Conservation (phyloP, 192 early-diverging fungal genomes). For the Mortierella hygrophila region DNA sequence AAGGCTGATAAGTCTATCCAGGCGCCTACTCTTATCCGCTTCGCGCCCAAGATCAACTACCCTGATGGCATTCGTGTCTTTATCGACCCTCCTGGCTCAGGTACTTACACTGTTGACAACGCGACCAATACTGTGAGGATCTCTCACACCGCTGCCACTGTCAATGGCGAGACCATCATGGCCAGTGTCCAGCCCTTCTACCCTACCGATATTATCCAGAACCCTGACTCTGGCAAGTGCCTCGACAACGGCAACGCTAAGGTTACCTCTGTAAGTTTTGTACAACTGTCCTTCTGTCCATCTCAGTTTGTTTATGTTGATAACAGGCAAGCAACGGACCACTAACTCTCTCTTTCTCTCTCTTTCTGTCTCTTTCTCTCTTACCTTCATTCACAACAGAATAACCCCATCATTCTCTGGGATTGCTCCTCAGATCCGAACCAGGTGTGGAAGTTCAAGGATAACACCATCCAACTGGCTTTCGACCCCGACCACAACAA, state of each 20-base stretch:
- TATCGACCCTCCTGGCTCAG: slow-evolving; percentile 39
- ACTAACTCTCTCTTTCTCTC: not conserved
- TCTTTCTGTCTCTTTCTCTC: not conserved
- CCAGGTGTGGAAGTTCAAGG: slow-evolving; percentile 55
- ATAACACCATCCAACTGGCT: slow-evolving; percentile 27
- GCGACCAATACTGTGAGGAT: slow-evolving; percentile 38
- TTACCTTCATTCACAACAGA: not conserved
- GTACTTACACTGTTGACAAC: slow-evolving; percentile 37
- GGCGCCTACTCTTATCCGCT: slow-evolving; percentile 54
- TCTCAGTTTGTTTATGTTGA: not conserved
- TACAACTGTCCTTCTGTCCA: not conserved
- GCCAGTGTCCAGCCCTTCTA: slow-evolving; percentile 53
- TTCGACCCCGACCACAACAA: slow-evolving; percentile 39
- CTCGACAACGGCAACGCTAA: slow-evolving; percentile 22
- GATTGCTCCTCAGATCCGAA: slow-evolving; percentile 19
- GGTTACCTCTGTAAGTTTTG: slow-evolving; percentile 31
- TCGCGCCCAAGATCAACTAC: slow-evolving; percentile 41
- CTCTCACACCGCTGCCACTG: slow-evolving; percentile 16
- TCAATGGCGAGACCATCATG: slow-evolving; percentile 42
- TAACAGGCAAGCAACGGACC: not conserved
- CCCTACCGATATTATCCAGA: slow-evolving; percentile 51
- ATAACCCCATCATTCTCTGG: slow-evolving; percentile 42
- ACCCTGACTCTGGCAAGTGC: slow-evolving; percentile 32
- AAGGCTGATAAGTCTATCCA: slow-evolving; percentile 32
- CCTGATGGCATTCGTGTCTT: slow-evolving; percentile 59